Evolutionary conservation across 1,284 basidiomycete genomes (phyloP).

Genomic region (Ganoderma sinense): DNA sequence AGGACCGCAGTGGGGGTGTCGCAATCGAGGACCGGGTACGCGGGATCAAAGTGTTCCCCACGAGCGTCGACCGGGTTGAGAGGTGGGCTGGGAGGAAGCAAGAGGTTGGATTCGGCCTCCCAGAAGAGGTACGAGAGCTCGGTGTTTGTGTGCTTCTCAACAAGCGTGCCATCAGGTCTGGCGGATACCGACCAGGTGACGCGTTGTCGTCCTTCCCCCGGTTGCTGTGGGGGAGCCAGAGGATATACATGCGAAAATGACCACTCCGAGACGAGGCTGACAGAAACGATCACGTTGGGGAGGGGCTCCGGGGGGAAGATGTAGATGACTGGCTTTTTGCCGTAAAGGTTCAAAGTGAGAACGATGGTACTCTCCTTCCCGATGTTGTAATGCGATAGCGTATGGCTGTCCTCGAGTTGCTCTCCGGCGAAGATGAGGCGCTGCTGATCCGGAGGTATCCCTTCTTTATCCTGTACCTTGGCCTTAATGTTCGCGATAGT

Average conservation of each 20-base stretch:
- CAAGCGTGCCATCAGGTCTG: neutral
- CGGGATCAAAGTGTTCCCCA: conserved; percentile 14
- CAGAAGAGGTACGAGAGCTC: conserved; percentile 36
- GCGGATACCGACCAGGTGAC: conserved; percentile 30
- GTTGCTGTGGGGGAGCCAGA: neutral
- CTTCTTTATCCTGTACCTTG: neutral
- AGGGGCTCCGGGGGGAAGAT: conserved; percentile 4
- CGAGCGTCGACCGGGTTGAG: neutral
- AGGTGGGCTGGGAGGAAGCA: conserved; percentile 4
- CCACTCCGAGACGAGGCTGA: conserved; percentile 15
- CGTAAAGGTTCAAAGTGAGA: neutral
- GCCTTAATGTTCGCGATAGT: neutral
- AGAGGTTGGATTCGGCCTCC: conserved; percentile 35
- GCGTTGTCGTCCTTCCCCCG: conserved; percentile 9
- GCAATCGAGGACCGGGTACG: neutral
- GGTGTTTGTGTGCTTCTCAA: neutral
- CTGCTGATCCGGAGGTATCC: neutral
- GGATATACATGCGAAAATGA: conserved; percentile 15
- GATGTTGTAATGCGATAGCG: neutral
- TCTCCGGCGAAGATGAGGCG: neutral
- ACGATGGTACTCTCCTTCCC: neutral
- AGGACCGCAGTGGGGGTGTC: conserved; percentile 31
- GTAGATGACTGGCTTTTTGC: conserved; percentile 12
- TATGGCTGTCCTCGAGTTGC: neutral
- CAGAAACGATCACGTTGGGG: neutral